phyloP scores from a whole-genome alignment of 306 rosid genomes.

The Lagenaria siceraria region DNA sequence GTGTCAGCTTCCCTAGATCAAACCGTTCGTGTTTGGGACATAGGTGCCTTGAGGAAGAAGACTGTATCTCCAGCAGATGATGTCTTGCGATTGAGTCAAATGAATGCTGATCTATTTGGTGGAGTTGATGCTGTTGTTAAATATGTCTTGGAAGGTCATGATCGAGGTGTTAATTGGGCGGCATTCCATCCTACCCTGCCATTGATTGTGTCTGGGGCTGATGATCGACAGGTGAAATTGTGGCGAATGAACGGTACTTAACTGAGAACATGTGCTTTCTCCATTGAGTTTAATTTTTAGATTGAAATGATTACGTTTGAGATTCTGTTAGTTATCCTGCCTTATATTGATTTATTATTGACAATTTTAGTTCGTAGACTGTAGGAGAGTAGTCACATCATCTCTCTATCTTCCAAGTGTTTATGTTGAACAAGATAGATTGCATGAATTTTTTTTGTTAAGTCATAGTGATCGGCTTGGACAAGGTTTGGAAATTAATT shows the following conservation, averaged over 20 bases:
- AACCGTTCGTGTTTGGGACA: constrained; percentile 98
- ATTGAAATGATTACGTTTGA: not conserved
- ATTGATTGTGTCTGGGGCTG: constrained; percentile 91
- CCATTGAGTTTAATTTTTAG: not conserved
- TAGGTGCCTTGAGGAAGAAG: constrained; percentile 80
- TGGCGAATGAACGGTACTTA: constrained; percentile 91
- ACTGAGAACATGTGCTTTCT: not conserved
- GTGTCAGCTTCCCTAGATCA: constrained; percentile 95
- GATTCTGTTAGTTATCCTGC: not conserved
- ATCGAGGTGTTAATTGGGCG: constrained; percentile 97
- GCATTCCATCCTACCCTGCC: constrained; percentile 88
- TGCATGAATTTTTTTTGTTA: not conserved
- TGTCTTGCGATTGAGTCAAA: constrained; percentile 74
- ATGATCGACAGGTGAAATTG: constrained; percentile 86
- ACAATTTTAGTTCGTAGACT: not conserved
- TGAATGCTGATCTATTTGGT: constrained; percentile 93
- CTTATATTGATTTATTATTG: not conserved
- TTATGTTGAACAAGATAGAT: not conserved
- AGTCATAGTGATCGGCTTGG: not conserved
- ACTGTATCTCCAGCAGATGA: constrained; percentile 89
- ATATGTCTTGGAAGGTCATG: constrained; percentile 96
- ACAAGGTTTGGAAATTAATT: not conserved
- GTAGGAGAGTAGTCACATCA: not conserved
- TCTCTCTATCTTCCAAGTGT: not conserved
- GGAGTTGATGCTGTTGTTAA: constrained; percentile 87